These are phyloP conservation scores for Metschnikowia gelsemii DNA, from an alignment of 805 yeast species.

Conservation along the genomic window DNA sequence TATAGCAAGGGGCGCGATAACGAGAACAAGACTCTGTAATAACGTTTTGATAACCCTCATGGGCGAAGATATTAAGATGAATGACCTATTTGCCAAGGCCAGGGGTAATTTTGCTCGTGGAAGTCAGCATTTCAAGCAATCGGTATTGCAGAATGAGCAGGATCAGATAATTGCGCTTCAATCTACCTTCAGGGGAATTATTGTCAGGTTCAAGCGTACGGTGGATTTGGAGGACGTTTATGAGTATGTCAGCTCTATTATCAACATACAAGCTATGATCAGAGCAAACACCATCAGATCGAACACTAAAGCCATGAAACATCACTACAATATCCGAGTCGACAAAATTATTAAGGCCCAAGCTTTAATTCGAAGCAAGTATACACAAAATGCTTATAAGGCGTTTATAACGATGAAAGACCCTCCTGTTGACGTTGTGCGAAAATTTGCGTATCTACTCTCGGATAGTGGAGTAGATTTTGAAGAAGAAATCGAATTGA, in stretches of 20 bases:
- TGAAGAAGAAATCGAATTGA: slow-evolving; percentile 69
- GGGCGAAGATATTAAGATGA: slow-evolving; percentile 38
- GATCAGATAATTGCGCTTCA: slow-evolving; percentile 47
- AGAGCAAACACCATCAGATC: slow-evolving; percentile 50
- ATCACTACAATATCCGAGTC: slow-evolving; percentile 54
- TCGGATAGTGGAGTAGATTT: slow-evolving; percentile 73
- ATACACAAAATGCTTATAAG: slow-evolving; percentile 70
- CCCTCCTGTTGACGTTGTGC: slow-evolving; percentile 77
- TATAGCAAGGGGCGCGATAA: slow-evolving; percentile 45
- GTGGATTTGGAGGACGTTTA: slow-evolving; percentile 53
- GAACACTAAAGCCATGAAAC: slow-evolving; percentile 29
- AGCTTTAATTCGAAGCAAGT: slow-evolving; percentile 64
- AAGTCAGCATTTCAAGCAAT: slow-evolving; percentile 21
- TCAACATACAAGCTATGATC: slow-evolving; percentile 51
- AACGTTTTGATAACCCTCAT: slow-evolving; percentile 42
- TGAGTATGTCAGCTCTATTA: slow-evolving; percentile 38
- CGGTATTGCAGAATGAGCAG: slow-evolving; percentile 18
- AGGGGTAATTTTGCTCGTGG: slow-evolving; percentile 44
- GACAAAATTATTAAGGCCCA: slow-evolving; percentile 71
- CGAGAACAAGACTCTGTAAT: slow-evolving; percentile 44
- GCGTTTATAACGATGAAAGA: slow-evolving; percentile 65
- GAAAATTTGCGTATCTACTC: slow-evolving; percentile 71
- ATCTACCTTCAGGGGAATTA: slow-evolving; percentile 60
- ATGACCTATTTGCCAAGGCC: slow-evolving; percentile 41
- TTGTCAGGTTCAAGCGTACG: slow-evolving; percentile 57